phyloP scores from a whole-genome alignment of 2,329 filamentous ascomycete species.

The Proliferodiscus dingleyae region DNA sequence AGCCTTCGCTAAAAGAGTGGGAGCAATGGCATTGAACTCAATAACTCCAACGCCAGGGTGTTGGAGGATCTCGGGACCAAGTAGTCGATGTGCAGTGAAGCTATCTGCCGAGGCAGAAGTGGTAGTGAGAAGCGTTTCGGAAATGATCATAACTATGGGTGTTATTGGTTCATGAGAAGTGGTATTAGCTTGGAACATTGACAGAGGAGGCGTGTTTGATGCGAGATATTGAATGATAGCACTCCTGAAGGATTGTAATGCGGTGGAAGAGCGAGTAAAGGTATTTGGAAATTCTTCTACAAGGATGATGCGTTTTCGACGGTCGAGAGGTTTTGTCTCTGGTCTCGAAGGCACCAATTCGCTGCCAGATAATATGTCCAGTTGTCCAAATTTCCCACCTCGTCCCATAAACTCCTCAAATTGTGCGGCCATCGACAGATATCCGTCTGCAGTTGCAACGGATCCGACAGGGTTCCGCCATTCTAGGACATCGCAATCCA shows the following conservation, averaged over 20 bases:
- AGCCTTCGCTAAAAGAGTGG: slow-evolving; percentile 79
- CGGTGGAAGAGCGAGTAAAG: slow-evolving; percentile 59
- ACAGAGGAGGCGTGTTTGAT: slow-evolving; percentile 54
- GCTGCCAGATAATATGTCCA: slow-evolving; percentile 43
- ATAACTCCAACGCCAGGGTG: slow-evolving; percentile 76
- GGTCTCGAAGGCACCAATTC: slow-evolving; percentile 27
- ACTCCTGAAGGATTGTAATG: slow-evolving; percentile 66
- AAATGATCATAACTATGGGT: slow-evolving; percentile 85
- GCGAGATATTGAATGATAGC: slow-evolving; percentile 72
- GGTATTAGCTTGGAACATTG: slow-evolving; percentile 37
- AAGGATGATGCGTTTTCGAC: slow-evolving; percentile 56
- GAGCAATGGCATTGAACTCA: slow-evolving; percentile 89
- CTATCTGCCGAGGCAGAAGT: slow-evolving; percentile 82
- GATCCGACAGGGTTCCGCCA: slow-evolving; percentile 80
- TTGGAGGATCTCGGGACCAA: slow-evolving; percentile 79
- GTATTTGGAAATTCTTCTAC: slow-evolving; percentile 81
- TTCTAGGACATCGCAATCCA: slow-evolving; percentile 74
- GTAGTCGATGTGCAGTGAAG: slow-evolving; percentile 83
- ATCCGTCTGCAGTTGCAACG: slow-evolving; percentile 52
- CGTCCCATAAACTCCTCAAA: slow-evolving; percentile 90
- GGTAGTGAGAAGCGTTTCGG: slow-evolving; percentile 82
- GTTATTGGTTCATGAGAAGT: slow-evolving; percentile 43
- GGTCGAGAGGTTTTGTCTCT: slow-evolving; percentile 26
- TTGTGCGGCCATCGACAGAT: slow-evolving; percentile 67
- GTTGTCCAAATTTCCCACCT: slow-evolving; percentile 71